phyloP scores from a whole-genome alignment of 345 rosid genomes.

The Bruguiera gymnorhiza region DNA sequence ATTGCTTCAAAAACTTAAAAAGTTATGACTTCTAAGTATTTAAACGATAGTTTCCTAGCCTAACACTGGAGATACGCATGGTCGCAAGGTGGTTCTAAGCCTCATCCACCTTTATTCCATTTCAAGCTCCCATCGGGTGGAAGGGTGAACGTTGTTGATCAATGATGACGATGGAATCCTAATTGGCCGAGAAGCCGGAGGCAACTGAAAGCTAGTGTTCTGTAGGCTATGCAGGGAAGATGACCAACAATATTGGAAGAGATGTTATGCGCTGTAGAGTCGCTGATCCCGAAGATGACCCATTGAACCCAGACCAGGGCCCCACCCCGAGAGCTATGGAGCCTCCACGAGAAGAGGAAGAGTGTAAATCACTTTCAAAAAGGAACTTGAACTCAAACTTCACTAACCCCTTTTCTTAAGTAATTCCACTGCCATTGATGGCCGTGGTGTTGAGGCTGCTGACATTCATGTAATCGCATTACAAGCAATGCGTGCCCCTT shows the following conservation, averaged over 20 bases:
- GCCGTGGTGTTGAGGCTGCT: slow-evolving; percentile 42
- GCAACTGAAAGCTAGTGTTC: slow-evolving; percentile 50
- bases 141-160: slow-evolving; percentile 29
- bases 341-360: slow-evolving; percentile 48
- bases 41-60: too few species aligned
- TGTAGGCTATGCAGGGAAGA: slow-evolving; percentile 56
- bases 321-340: slow-evolving; percentile 56
- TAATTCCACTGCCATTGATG: slow-evolving; percentile 69
- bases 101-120: too few species aligned
- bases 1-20: too few species aligned
- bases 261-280: slow-evolving; percentile 42
- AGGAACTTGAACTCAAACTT: slow-evolving; percentile 49
- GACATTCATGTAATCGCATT: slow-evolving; percentile 24
- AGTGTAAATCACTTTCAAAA: slow-evolving; percentile 64
- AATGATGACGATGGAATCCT: slow-evolving; percentile 59
- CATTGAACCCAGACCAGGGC: slow-evolving; percentile 55
- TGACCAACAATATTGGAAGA: slow-evolving; percentile 54
- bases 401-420: slow-evolving; percentile 51
- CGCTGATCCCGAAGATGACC: slow-evolving; percentile 58
- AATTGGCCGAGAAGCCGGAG: slow-evolving; percentile 44
- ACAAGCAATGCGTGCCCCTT: slow-evolving; percentile 52
- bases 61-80: too few species aligned
- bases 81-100: too few species aligned
- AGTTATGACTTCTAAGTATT: too few species aligned
- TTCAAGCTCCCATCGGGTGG: too few species aligned